Conservation (phyloP, 768 basidiomycete species). For the Tulasnella sp. region DNA sequence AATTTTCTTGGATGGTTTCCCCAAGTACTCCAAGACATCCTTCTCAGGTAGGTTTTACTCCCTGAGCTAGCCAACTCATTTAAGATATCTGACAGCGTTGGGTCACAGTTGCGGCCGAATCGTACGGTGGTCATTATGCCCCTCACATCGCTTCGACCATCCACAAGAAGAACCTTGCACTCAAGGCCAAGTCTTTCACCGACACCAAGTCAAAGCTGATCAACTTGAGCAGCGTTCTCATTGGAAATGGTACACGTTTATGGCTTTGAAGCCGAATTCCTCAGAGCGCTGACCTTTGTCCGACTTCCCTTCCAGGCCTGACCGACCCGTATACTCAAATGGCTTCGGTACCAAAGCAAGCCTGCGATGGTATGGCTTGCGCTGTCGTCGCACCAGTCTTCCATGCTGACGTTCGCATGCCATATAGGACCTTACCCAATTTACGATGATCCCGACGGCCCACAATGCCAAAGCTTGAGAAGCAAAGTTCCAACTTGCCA, state of each 20-base stretch:
- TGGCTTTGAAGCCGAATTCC: background rate
- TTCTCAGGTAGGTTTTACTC: conserved; percentile 47
- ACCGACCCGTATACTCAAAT: conserved; percentile 85
- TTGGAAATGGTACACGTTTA: conserved; percentile 65
- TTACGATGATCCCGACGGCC: conserved; percentile 65
- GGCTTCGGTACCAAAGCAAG: conserved; percentile 75
- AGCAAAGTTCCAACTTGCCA: conserved; percentile 75
- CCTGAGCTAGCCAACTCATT: background rate
- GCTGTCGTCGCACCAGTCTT: conserved; percentile 23
- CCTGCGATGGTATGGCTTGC: conserved; percentile 56
- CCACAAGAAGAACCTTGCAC: conserved; percentile 71
- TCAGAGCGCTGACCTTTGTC: background rate
- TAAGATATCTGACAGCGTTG: background rate
- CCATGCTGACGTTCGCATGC: conserved; percentile 40
- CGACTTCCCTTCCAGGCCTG: conserved; percentile 46
- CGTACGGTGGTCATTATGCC: conserved; percentile 68
- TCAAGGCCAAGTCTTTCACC: conserved; percentile 48
- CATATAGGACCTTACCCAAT: conserved; percentile 67
- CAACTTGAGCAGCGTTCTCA: conserved; percentile 80
- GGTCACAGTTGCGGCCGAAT: conserved; percentile 30
- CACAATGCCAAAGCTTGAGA: conserved; percentile 65
- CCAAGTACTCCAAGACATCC: conserved; percentile 66
- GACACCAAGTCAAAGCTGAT: conserved; percentile 62
- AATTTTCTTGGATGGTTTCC: conserved; percentile 76
- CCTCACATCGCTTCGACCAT: conserved; percentile 87